Percentiles rank a stretch among this genome's conserved stretches.
Evolutionary conservation across 768 basidiomycete genomes (phyloP).

Genomic region (Pulveroboletus ravenelii): DNA sequence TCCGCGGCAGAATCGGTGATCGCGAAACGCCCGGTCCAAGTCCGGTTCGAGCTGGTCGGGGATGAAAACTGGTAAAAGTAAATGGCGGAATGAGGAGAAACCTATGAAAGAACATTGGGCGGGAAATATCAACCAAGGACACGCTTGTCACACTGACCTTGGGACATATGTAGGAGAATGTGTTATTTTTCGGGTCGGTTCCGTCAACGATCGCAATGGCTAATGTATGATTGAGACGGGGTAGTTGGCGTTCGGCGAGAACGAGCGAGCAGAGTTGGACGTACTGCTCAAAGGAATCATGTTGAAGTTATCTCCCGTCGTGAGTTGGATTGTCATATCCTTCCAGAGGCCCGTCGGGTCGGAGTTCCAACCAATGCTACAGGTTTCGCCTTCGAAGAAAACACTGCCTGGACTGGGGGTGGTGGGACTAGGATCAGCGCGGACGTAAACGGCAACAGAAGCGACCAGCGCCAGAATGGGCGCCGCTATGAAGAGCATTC

Average conservation of each 20-base stretch:
- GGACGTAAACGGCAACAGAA: slow-evolving; percentile 33
- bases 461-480: slow-evolving; percentile 19
- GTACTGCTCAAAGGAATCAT: slow-evolving; percentile 68
- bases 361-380: slow-evolving; percentile 53
- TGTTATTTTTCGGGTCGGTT: slow-evolving; percentile 42
- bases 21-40: slow-evolving; percentile 76
- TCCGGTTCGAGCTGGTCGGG: slow-evolving; percentile 33
- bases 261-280: slow-evolving; percentile 19
- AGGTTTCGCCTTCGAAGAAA: slow-evolving; percentile 54
- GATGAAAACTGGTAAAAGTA: slow-evolving; percentile 80
- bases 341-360: slow-evolving; percentile 64
- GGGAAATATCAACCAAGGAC: neutral
- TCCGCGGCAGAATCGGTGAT: slow-evolving; percentile 51
- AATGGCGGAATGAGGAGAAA: slow-evolving; percentile 57
- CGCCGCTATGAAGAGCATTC: slow-evolving; percentile 16
- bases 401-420: slow-evolving; percentile 55
- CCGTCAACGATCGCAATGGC: slow-evolving; percentile 66
- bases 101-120: slow-evolving; percentile 34
- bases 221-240: slow-evolving; percentile 24
- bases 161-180: slow-evolving; percentile 61
- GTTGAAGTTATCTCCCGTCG: slow-evolving; percentile 68
- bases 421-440: slow-evolving; percentile 55
- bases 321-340: slow-evolving; percentile 69
- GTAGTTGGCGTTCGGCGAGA: neutral
- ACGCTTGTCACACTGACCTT: slow-evolving; percentile 37